Evolutionary conservation across 352 stramenopile species (phyloP).

Genomic region (Phytophthora tentaculata): DNA sequence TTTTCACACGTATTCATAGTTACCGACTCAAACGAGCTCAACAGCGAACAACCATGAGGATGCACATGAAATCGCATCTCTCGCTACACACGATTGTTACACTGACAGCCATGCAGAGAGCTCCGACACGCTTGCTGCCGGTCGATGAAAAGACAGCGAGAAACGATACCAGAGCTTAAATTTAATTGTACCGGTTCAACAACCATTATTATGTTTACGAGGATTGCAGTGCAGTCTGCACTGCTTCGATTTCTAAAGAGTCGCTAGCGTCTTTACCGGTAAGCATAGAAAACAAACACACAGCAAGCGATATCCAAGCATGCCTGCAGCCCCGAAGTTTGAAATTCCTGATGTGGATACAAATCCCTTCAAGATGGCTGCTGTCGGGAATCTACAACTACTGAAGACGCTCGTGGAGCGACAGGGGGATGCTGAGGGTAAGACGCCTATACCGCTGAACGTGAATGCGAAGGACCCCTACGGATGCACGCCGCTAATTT

Average conservation of each 20-base stretch:
- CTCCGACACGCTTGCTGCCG: slow-evolving; percentile 16
- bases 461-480: slow-evolving; percentile 85
- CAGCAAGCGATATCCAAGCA: slow-evolving; percentile 5
- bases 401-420: slow-evolving; percentile 76
- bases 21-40: slow-evolving; percentile 33
- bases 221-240: too few relatives aligned
- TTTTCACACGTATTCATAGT: slow-evolving; percentile 47
- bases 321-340: slow-evolving; percentile 57
- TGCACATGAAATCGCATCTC: slow-evolving; percentile 23
- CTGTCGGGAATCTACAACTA: slow-evolving; percentile 76
- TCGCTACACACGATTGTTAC: slow-evolving; percentile 27
- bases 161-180: slow-evolving; percentile 6
- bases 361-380: slow-evolving; percentile 89
- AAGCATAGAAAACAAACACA: background rate
- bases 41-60: slow-evolving; percentile 39
- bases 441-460: slow-evolving; percentile 53
- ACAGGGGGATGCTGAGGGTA: slow-evolving; percentile 43
- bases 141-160: slow-evolving; percentile 3
- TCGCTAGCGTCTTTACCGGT: slow-evolving; percentile 10
- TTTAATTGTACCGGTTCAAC: background rate
- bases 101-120: slow-evolving; percentile 15
- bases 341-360: slow-evolving; percentile 82
- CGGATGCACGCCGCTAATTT: slow-evolving; percentile 82
- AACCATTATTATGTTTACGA: slow-evolving; percentile 23
- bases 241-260: slow-evolving; percentile 9